phyloP scores from a whole-genome alignment of 306 rosid genomes.

The Cajanus cajan region DNA sequence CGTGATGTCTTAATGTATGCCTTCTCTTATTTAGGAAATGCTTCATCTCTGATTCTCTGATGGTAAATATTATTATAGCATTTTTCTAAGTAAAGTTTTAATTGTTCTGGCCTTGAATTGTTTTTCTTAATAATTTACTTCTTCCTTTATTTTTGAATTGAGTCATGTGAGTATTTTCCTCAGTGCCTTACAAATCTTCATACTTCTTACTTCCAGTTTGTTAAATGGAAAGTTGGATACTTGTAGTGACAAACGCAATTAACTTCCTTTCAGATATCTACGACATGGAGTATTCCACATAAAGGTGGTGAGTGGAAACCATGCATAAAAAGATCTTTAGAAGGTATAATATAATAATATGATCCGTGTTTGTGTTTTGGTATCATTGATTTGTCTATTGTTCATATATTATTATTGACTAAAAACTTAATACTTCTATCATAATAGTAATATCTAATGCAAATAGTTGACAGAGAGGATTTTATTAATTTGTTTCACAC shows the following conservation, averaged over 20 bases:
- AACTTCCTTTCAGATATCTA: constrained; percentile 64
- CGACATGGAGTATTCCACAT: constrained; percentile 78
- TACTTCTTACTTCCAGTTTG: background rate
- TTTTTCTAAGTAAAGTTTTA: background rate
- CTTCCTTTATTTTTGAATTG: background rate
- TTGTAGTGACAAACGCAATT: constrained; percentile 34
- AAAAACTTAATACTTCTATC: background rate
- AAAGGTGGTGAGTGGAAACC: constrained; percentile 83
- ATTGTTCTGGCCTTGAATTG: background rate
- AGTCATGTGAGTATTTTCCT: constrained; percentile 21
- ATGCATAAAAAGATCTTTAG: constrained; percentile 58
- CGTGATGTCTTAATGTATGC: background rate
- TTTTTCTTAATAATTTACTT: background rate
- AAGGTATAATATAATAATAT: constrained; percentile 49
- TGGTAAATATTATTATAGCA: background rate
- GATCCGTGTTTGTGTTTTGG: background rate
- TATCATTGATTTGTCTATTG: background rate
- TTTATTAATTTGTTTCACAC: too few relatives aligned
- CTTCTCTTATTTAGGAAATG: background rate
- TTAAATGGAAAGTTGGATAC: background rate
- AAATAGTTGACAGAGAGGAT: too few relatives aligned
- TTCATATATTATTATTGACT: constrained; percentile 33
- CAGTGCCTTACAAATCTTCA: constrained; percentile 4
- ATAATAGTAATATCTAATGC: too few relatives aligned
- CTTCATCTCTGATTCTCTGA: background rate